Evolutionary conservation across 768 basidiomycete genomes (phyloP).

Genomic region (Rhizopogon vesiculosus): DNA sequence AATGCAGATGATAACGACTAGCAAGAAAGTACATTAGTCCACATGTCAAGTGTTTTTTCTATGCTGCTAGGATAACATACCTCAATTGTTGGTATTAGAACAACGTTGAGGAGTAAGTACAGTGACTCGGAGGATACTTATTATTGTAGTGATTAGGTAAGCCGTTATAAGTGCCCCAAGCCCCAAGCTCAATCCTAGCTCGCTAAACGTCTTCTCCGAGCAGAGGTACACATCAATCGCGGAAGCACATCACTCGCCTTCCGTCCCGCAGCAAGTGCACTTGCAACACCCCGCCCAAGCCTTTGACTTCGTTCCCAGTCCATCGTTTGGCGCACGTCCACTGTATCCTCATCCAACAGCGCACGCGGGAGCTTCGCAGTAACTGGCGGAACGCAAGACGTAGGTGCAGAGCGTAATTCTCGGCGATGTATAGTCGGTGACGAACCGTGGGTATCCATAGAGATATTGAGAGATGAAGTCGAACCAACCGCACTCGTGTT

Average conservation of each 20-base stretch:
- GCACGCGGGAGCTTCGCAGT: background rate
- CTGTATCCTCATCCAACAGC: background rate
- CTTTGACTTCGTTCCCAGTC: conserved; percentile 23
- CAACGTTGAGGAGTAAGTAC: too few relatives aligned
- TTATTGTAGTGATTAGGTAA: too few relatives aligned
- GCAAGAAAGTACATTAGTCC: too few relatives aligned
- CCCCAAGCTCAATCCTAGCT: background rate
- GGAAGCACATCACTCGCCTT: conserved; percentile 21
- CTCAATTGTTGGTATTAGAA: too few relatives aligned
- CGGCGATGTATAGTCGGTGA: background rate
- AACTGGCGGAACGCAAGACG: too few relatives aligned
- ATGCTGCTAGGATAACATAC: background rate
- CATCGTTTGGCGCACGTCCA: background rate
- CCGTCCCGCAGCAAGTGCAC: conserved; percentile 14
- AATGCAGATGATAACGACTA: too few relatives aligned
- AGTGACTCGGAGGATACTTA: too few relatives aligned
- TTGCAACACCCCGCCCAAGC: conserved; percentile 17
- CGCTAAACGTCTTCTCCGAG: background rate
- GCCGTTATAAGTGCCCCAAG: too few relatives aligned
- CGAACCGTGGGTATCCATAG: background rate
- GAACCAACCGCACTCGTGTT: background rate
- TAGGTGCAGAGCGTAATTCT: background rate
- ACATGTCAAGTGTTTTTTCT: too few relatives aligned
- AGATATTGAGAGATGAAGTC: too few relatives aligned
- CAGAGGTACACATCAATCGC: conserved; percentile 13